Evolutionary conservation across 352 stramenopile species (phyloP).

Genomic region (Aphanomyces astaci): DNA sequence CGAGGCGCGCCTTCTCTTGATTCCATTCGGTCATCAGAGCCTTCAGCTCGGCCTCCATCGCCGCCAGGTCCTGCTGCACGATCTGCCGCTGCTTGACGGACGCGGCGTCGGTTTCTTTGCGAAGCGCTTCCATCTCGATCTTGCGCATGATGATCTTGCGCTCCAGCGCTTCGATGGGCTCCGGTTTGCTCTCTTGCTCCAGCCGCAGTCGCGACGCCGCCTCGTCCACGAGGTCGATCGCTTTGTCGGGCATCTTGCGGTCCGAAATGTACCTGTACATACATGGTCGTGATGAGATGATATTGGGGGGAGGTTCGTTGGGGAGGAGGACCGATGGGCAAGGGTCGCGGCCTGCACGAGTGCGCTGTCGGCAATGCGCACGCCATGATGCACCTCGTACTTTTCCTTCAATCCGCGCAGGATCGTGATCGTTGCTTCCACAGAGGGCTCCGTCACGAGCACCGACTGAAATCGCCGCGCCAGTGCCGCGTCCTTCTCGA

Average conservation of each 20-base stretch:
- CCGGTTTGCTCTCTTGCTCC: constrained; percentile 78
- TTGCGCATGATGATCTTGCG: constrained; percentile 62
- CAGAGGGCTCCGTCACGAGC: constrained; percentile 89
- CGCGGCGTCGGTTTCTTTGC: constrained; percentile 61
- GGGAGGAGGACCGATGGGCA: constrained; percentile 89
- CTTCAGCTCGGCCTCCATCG: constrained; percentile 47
- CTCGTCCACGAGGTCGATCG: constrained; percentile 95
- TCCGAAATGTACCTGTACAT: constrained; percentile 84
- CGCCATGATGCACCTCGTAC: constrained; percentile 96
- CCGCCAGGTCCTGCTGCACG: constrained; percentile 59
- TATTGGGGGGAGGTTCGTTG: no score
- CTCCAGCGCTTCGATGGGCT: constrained; percentile 77
- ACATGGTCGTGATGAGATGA: no score
- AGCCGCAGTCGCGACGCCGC: constrained; percentile 74
- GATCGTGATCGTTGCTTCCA: constrained; percentile 95
- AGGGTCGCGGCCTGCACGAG: constrained; percentile 91
- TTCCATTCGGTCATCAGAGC: constrained; percentile 70
- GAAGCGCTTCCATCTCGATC: constrained; percentile 79
- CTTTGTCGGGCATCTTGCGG: constrained; percentile 94
- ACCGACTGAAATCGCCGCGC: constrained; percentile 97
- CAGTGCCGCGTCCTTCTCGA: constrained; percentile 96
- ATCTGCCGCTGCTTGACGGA: constrained; percentile 58
- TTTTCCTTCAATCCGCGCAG: constrained; percentile 93
- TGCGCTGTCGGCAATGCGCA: constrained; percentile 91
- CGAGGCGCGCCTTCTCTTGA: constrained; percentile 57